Percentiles rank a stretch among this genome's conserved stretches.
These are phyloP conservation scores for Conoideocrella luteorostrata DNA, from an alignment of 2,329 filamentous ascomycete genomes.

Conservation along the genomic window DNA sequence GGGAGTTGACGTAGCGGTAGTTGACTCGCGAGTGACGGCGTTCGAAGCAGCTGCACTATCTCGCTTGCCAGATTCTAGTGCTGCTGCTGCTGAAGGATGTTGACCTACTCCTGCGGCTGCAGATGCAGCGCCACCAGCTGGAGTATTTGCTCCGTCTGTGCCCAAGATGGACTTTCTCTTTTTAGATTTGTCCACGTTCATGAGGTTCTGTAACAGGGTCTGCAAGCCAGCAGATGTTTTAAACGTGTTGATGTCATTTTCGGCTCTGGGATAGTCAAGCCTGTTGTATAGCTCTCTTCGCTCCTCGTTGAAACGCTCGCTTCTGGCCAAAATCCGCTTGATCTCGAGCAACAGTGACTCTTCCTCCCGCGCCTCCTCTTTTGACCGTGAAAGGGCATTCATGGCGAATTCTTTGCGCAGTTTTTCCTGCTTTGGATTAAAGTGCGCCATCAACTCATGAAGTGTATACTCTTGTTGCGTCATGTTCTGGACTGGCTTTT, in stretches of 20 bases:
- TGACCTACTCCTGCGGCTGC: constrained; percentile 19
- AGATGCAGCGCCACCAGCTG: background rate
- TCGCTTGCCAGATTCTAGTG: constrained; percentile 33
- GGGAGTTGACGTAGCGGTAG: constrained; percentile 26
- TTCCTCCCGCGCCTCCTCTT: constrained; percentile 88
- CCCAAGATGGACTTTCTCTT: constrained; percentile 71
- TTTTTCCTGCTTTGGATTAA: constrained; percentile 73
- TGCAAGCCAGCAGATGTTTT: constrained; percentile 76
- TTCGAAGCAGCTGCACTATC: constrained; percentile 47
- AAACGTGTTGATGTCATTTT: constrained; percentile 69
- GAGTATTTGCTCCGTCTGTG: constrained; percentile 46
- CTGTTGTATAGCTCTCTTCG: constrained; percentile 80
- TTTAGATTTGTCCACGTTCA: constrained; percentile 80
- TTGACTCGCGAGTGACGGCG: constrained; percentile 27
- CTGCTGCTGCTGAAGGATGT: constrained; percentile 13
- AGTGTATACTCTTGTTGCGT: constrained; percentile 73
- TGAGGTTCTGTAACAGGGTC: constrained; percentile 72
- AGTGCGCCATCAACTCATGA: constrained; percentile 81
- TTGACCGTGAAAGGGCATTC: constrained; percentile 69
- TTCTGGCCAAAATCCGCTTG: constrained; percentile 81
- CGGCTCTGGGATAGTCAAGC: constrained; percentile 69
- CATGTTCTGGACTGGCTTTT: constrained; percentile 82
- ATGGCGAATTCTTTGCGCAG: constrained; percentile 80
- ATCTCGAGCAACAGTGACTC: constrained; percentile 83
- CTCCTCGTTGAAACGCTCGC: constrained; percentile 80